Conservation (phyloP, 495 filamentous ascomycete species). For the Aspergillus affinis region DNA sequence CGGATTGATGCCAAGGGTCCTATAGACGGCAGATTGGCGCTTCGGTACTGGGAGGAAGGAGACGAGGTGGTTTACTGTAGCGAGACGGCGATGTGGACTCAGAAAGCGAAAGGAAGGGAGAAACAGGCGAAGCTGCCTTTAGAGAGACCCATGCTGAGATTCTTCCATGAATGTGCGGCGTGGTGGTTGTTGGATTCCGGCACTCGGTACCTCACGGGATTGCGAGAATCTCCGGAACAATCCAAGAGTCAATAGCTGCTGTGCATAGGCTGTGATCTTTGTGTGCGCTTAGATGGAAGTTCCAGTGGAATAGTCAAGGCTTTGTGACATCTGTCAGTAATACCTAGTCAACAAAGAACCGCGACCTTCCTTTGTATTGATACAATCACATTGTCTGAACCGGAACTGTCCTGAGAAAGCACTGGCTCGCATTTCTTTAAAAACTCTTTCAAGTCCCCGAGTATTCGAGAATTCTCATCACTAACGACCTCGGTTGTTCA, state of each 20-base stretch:
- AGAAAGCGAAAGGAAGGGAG: slow-evolving; percentile 14
- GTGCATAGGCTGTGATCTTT: no score
- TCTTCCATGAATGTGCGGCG: slow-evolving; percentile 37
- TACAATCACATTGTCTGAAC: background rate
- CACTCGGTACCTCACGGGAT: slow-evolving; percentile 31
- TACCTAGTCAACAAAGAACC: background rate
- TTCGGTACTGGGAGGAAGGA: slow-evolving; percentile 24
- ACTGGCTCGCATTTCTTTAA: background rate
- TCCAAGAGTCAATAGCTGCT: no score
- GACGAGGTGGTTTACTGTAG: slow-evolving; percentile 26
- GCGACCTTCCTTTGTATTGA: background rate
- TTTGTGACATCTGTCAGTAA: no score
- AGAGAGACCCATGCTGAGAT: slow-evolving; percentile 26
- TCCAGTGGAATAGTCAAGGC: no score
- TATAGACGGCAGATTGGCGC: slow-evolving; percentile 28
- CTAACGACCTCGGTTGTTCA: no score
- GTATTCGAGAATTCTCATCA: no score
- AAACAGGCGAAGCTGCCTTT: slow-evolving; percentile 26
- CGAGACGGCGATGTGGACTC: slow-evolving; percentile 40
- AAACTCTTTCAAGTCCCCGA: background rate
- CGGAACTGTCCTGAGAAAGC: background rate
- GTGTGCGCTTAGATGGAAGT: no score
- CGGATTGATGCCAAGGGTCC: slow-evolving; percentile 24
- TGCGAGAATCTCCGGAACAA: slow-evolving; percentile 13
- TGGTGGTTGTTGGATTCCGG: slow-evolving; percentile 46